Evolutionary conservation across 441 rosid species (phyloP).

Genomic region (Hypseocharis bilobata): DNA sequence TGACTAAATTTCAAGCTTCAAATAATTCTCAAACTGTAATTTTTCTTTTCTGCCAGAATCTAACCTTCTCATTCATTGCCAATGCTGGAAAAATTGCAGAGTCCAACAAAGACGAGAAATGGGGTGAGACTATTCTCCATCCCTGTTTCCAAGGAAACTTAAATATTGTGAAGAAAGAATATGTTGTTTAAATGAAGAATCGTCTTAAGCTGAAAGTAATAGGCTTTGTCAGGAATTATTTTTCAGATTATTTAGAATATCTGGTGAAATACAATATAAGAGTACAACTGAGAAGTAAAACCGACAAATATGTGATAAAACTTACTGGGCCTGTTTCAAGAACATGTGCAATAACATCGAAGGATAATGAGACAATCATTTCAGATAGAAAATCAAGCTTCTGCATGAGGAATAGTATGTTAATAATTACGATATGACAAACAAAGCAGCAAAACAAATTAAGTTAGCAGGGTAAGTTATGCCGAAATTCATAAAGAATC

Average conservation of each 20-base stretch:
- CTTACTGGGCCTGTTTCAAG: conserved; percentile 82
- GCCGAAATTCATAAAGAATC: background rate
- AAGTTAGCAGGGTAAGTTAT: background rate
- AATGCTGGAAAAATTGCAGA: conserved; percentile 70
- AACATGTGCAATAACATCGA: conserved; percentile 63
- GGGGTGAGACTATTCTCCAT: conserved; percentile 83
- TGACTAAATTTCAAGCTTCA: conserved; percentile 7
- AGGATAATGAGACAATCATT: conserved; percentile 65
- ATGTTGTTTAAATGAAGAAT: conserved; percentile 7
- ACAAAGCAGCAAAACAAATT: background rate
- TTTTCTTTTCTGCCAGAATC: conserved; percentile 8
- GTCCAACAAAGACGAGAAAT: conserved; percentile 61
- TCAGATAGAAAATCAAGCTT: conserved; percentile 50
- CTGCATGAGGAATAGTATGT: conserved; percentile 36
- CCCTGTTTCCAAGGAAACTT: conserved; percentile 43
- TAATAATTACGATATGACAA: conserved; percentile 17
- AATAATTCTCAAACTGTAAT: background rate
- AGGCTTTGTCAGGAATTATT: background rate
- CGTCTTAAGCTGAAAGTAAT: conserved; percentile 8
- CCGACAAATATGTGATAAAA: conserved; percentile 23
- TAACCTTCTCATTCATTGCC: conserved; percentile 67
- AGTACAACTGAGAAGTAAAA: conserved; percentile 15
- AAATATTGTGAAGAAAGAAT: conserved; percentile 13
- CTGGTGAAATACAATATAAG: background rate
- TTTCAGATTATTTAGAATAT: background rate